Percentiles rank a stretch among this genome's conserved stretches.
These are phyloP conservation scores for Naganishia sp. DNA, from an alignment of 1,284 basidiomycete genomes.

Conservation along the genomic window DNA sequence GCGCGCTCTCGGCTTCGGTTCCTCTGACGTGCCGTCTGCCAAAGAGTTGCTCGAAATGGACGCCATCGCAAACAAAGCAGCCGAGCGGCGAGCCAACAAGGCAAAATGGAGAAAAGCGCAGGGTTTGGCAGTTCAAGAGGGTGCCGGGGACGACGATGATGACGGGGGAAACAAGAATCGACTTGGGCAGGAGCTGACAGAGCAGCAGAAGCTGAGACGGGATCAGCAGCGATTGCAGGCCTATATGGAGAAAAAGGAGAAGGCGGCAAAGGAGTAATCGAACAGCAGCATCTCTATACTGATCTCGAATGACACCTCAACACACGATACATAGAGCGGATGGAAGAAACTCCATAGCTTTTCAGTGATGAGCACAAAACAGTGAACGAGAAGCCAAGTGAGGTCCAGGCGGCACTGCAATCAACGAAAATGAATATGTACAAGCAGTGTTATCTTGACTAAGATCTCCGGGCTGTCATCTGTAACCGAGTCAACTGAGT, in stretches of 20 bases:
- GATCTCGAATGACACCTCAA: no score
- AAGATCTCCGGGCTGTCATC: no score
- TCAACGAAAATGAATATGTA: no score
- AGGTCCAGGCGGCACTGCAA: no score
- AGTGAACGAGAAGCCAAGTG: neutral
- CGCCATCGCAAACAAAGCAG: conserved; percentile 62
- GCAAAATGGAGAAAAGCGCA: conserved; percentile 67
- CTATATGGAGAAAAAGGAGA: conserved; percentile 45
- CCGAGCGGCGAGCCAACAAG: conserved; percentile 69
- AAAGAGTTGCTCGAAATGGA: conserved; percentile 75
- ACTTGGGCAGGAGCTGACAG: conserved; percentile 37
- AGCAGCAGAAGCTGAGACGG: conserved; percentile 49
- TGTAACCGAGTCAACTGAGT: no score
- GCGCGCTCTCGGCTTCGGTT: conserved; percentile 61
- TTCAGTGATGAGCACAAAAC: no score
- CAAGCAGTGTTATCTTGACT: no score
- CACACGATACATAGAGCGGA: no score
- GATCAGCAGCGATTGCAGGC: conserved; percentile 51
- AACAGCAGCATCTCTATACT: no score
- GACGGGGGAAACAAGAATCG: conserved; percentile 30
- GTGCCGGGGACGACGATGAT: conserved; percentile 37
- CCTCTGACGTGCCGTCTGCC: conserved; percentile 75
- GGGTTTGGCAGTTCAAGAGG: conserved; percentile 49
- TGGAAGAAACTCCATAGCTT: no score
- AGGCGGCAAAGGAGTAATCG: conserved; percentile 1